Base-by-base conservation (phyloP, 805 yeast species). In the Starmerella kuoi region DNA sequence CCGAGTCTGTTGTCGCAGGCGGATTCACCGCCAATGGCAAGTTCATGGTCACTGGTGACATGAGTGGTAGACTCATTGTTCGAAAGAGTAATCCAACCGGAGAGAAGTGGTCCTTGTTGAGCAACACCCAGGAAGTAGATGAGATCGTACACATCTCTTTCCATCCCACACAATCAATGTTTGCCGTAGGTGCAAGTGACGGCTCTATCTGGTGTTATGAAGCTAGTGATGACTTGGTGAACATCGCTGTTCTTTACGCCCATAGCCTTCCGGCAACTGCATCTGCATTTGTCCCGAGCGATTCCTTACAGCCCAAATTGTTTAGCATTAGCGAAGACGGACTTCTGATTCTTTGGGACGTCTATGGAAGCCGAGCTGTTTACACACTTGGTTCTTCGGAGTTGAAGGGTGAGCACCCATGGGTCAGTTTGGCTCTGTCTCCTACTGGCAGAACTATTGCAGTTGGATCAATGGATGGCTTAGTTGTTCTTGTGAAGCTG, bases 141-240 rank as follows among this genome's bases (percentile, higher is more conserved):
- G 99, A 91, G 64, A 74, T 91, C 7, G 75, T 77, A 35, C 86
- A 94, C 93, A 68, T 88, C 40, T 61, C 69, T 24, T 70, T 75
- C 39, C 98, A 91, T 63, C 95, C 95, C 22, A 66, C 67, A 18
- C 79, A 77, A 56, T 61, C 62, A 23, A 72, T 83, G 36, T 84
- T 88, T 66, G 96, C 97, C 12, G 84, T 83, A 57, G 96, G 97
- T 48, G 88, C 85, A 19, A 66, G 69, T 6, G 95, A 87, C 61
- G 98, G 98, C 2, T 79, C 94, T 0, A 93, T 87, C 3, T 88
- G 95, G 94, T 84, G 79, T 22, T 91, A 86, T 58, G 83, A 79
- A 55, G 70, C 87, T 31, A 77, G 73, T 45, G 73, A 79, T 12
- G 38, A 32, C 20, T 35, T 47, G 11, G 34, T 24, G 30, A 41